Percentiles rank a stretch among this genome's conserved stretches.
Conservation (phyloP, 2,329 filamentous ascomycete species). For the Fusarium anthophilum region DNA sequence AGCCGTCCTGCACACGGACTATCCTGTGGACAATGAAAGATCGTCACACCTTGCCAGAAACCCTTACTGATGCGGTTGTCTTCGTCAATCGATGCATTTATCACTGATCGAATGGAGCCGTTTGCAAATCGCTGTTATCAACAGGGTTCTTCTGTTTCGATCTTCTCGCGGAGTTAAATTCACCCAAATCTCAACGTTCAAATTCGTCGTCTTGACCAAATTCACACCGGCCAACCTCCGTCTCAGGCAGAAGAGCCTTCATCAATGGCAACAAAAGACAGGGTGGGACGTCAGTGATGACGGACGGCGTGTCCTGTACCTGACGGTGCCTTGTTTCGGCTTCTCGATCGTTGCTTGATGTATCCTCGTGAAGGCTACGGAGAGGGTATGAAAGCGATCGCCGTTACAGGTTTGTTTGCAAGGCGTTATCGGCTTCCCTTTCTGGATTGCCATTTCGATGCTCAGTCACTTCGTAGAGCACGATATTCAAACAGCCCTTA, state of each 20-base stretch:
- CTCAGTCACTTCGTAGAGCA: neutral
- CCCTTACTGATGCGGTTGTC: conserved; percentile 23
- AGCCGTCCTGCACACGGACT: conserved; percentile 41
- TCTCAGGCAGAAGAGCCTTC: conserved; percentile 24
- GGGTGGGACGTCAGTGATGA: conserved; percentile 36
- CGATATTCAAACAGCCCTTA: conserved; percentile 10
- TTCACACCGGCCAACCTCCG: conserved; percentile 35
- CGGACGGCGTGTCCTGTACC: conserved; percentile 26
- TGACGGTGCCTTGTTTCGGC: conserved; percentile 31
- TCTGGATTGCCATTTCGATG: conserved; percentile 24
- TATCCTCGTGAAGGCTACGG: conserved; percentile 5
- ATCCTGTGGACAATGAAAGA: conserved; percentile 39
- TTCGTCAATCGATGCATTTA: conserved; percentile 33
- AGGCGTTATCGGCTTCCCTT: conserved; percentile 20
- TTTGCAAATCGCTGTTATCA: conserved; percentile 28
- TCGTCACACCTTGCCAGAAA: conserved; percentile 24
- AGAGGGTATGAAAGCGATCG: conserved; percentile 14
- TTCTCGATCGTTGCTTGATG: conserved; percentile 17
- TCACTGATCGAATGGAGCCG: conserved; percentile 30
- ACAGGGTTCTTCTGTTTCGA: conserved; percentile 30
- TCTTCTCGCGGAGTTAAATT: neutral
- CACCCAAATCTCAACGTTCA: conserved; percentile 5
- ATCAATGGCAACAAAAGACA: conserved; percentile 14
- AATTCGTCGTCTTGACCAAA: conserved; percentile 14
- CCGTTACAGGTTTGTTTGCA: conserved; percentile 30